A percentile compares a stretch with the other conserved stretches of the same genome.
phyloP scores from a whole-genome alignment of 1,284 basidiomycete genomes.

The Fistulinella cinereoalba region DNA sequence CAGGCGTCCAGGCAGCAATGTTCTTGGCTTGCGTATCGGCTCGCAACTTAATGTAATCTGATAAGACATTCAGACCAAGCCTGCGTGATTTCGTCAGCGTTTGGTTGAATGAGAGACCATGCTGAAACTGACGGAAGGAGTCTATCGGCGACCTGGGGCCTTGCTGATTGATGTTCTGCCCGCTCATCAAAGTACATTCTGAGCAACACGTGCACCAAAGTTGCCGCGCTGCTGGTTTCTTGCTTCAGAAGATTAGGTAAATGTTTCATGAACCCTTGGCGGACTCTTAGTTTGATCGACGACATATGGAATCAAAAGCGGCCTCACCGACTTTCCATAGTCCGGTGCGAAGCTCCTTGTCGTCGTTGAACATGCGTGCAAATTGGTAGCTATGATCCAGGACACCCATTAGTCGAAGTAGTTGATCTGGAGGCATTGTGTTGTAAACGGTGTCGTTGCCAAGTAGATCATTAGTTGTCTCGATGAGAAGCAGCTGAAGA shows the following conservation, averaged over 20 bases:
- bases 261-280: slow-evolving; percentile 97
- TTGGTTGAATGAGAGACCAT: slow-evolving; percentile 1
- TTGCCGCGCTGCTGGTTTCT: slow-evolving; percentile 95
- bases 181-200: slow-evolving; percentile 95
- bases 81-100: slow-evolving; percentile 39
- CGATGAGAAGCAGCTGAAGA: slow-evolving; percentile 93
- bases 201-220: slow-evolving; percentile 88
- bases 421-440: slow-evolving; percentile 91
- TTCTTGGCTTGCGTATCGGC: slow-evolving; percentile 93
- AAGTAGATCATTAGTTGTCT: slow-evolving; percentile 95
- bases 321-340: slow-evolving; percentile 98
- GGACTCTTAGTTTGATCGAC: slow-evolving; percentile 2
- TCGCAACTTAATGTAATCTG: slow-evolving; percentile 89
- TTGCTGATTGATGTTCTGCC: slow-evolving; percentile 76
- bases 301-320: slow-evolving; percentile 1
- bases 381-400: slow-evolving; percentile 98
- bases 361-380: slow-evolving; percentile 95
- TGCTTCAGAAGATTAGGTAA: slow-evolving; percentile 97
- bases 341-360: slow-evolving; percentile 94
- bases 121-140: slow-evolving; percentile 77
- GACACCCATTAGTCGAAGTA: slow-evolving; percentile 90
- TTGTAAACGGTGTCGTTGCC: slow-evolving; percentile 91
- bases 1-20: slow-evolving; percentile 96
- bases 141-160: slow-evolving; percentile 83
- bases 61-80: slow-evolving; percentile 86